phyloP scores from a whole-genome alignment of 148 eudicot genomes.

The Nyssa sinensis region DNA sequence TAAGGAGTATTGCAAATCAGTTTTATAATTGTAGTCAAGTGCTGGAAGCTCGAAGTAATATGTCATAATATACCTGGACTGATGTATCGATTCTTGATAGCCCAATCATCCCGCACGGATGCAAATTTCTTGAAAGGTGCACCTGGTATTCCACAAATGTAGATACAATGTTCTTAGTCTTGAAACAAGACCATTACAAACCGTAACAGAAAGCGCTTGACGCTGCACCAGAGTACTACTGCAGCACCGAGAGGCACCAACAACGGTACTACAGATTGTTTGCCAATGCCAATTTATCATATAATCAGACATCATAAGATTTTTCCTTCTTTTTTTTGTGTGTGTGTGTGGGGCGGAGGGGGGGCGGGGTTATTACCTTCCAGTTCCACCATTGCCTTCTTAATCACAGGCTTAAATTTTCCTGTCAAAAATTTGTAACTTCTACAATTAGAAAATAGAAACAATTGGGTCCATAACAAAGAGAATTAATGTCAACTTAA shows the following conservation, averaged over 20 bases:
- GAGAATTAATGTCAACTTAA: not conserved
- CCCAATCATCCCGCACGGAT: constrained; percentile 13
- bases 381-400: constrained; percentile 19
- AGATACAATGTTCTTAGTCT: not conserved
- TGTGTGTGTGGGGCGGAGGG: too few relatives aligned
- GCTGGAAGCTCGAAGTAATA: not conserved
- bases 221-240: not conserved
- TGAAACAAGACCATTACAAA: not conserved
- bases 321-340: too few relatives aligned
- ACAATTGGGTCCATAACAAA: not conserved
- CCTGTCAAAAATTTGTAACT: constrained; percentile 4
- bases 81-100: constrained; percentile 13
- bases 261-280: not conserved
- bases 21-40: not conserved
- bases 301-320: not conserved
- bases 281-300: not conserved
- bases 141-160: constrained; percentile 4
- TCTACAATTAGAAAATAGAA: not conserved
- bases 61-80: constrained; percentile 2
- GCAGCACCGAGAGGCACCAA: not conserved
- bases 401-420: constrained; percentile 15
- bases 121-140: constrained; percentile 17
- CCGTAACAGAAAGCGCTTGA: not conserved
- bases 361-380: not conserved
- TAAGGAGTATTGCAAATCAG: not conserved